Evolutionary conservation across 108 stramenopile species (phyloP).

Genomic region (Heterococcus sp.): DNA sequence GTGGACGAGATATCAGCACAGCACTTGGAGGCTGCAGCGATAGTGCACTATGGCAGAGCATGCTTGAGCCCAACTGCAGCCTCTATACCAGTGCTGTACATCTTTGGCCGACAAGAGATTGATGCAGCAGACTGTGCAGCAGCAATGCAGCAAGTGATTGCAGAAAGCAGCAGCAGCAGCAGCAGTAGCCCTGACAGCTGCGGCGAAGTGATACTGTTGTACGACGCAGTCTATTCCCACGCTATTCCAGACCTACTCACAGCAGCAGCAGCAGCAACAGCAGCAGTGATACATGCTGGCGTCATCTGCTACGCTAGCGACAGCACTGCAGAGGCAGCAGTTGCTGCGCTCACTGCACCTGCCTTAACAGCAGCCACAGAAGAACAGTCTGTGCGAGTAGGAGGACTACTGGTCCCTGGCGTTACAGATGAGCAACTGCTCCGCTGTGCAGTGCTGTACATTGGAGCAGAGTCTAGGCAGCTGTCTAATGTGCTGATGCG

Average conservation of each 20-base stretch:
- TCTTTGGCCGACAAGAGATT: slow-evolving; percentile 62
- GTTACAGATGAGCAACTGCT: slow-evolving; percentile 58
- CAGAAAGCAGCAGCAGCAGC: not conserved
- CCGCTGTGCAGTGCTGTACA: slow-evolving; percentile 65
- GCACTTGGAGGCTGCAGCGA: slow-evolving; percentile 81
- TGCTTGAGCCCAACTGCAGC: slow-evolving; percentile 33
- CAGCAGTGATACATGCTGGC: not conserved
- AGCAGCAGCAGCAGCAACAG: slow-evolving; percentile 25
- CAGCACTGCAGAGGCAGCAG: not conserved
- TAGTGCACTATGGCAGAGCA: slow-evolving; percentile 77
- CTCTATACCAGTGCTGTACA: slow-evolving; percentile 48
- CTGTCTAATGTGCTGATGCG: slow-evolving; percentile 58
- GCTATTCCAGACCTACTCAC: slow-evolving; percentile 63
- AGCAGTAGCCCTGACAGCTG: not conserved
- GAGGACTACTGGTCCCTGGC: slow-evolving; percentile 13
- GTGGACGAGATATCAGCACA: slow-evolving; percentile 87
- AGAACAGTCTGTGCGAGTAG: not conserved
- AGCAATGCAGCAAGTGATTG: not conserved
- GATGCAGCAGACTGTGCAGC: slow-evolving; percentile 52
- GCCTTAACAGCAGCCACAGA: not conserved
- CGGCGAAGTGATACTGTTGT: slow-evolving; percentile 62
- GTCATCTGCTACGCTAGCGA: not conserved
- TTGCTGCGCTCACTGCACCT: not conserved
- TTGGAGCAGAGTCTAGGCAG: slow-evolving; percentile 68
- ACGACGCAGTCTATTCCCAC: slow-evolving; percentile 76